A percentile compares a stretch with the other conserved stretches of the same genome.
phyloP scores from a whole-genome alignment of 345 rosid genomes.

The Pseudoturritis turrita region DNA sequence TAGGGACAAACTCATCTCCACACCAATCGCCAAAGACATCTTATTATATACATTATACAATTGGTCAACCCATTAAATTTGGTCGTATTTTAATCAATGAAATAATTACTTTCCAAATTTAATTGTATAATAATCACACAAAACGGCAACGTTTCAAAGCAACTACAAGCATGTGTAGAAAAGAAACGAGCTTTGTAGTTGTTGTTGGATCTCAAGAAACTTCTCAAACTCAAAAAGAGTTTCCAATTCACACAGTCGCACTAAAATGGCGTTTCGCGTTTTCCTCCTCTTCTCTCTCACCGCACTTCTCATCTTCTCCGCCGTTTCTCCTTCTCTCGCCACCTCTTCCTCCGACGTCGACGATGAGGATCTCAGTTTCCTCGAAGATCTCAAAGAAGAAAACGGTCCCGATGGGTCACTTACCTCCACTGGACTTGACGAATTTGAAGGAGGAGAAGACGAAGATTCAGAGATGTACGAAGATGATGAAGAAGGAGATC shows the following conservation, averaged over 20 bases:
- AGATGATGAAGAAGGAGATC: slow-evolving; percentile 43
- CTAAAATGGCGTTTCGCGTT: slow-evolving; percentile 44
- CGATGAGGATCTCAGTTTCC: slow-evolving; percentile 82
- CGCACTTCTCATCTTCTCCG: slow-evolving; percentile 48
- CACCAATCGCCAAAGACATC: no score
- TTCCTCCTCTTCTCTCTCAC: slow-evolving; percentile 42
- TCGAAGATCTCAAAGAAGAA: slow-evolving; percentile 42
- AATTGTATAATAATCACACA: no score
- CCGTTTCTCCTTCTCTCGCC: slow-evolving; percentile 43
- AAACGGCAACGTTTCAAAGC: not conserved
- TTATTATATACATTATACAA: no score
- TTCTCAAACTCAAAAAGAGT: not conserved
- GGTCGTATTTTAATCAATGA: not conserved
- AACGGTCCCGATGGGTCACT: slow-evolving; percentile 1
- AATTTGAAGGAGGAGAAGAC: slow-evolving; percentile 23
- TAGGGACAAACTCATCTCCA: no score
- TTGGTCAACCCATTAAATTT: not conserved
- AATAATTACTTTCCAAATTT: no score
- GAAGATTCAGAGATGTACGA: slow-evolving; percentile 37
- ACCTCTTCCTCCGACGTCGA: slow-evolving; percentile 25
- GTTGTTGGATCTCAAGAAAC: slow-evolving; percentile 12
- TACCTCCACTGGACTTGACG: not conserved
- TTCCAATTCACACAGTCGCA: not conserved
- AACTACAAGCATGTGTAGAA: not conserved
- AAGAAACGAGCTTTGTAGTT: not conserved